These are phyloP conservation scores for Ilyonectria robusta DNA, from an alignment of 2,329 filamentous ascomycete species.

Conservation along the genomic window DNA sequence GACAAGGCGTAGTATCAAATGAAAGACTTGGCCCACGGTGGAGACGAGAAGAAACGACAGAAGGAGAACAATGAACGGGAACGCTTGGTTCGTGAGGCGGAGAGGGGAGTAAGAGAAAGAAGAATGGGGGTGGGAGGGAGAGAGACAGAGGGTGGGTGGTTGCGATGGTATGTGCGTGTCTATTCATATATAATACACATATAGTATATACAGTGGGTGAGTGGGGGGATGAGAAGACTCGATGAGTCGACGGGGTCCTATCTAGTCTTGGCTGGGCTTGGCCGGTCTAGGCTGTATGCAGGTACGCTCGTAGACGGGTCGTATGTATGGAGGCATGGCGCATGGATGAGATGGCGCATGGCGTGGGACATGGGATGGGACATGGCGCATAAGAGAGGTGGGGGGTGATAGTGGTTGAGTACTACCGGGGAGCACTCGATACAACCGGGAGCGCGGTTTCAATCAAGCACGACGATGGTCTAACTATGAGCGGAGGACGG, in stretches of 20 bases:
- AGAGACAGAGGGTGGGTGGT: neutral
- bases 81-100: neutral
- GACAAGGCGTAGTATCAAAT: constrained; percentile 10
- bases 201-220: constrained; percentile 7
- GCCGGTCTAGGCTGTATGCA: constrained; percentile 17
- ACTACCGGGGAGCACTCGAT: neutral
- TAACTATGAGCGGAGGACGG: neutral
- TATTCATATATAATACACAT: constrained; percentile 12
- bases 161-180: constrained; percentile 4
- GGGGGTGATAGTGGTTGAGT: neutral
- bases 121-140: constrained; percentile 2
- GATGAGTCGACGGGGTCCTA: neutral
- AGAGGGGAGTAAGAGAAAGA: neutral
- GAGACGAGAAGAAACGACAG: constrained; percentile 1
- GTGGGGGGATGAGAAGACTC: neutral
- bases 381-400: constrained; percentile 5
- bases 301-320: constrained; percentile 17
- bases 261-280: neutral
- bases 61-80: constrained; percentile 4
- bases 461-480: neutral
- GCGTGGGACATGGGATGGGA: neutral
- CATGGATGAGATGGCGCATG: neutral
- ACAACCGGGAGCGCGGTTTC: neutral
- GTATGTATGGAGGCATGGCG: constrained; percentile 8
- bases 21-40: constrained; percentile 15